Percentiles rank a stretch among this genome's conserved stretches.
phyloP scores from a whole-genome alignment of 208 protist species.

The Crithidia sp. region DNA sequence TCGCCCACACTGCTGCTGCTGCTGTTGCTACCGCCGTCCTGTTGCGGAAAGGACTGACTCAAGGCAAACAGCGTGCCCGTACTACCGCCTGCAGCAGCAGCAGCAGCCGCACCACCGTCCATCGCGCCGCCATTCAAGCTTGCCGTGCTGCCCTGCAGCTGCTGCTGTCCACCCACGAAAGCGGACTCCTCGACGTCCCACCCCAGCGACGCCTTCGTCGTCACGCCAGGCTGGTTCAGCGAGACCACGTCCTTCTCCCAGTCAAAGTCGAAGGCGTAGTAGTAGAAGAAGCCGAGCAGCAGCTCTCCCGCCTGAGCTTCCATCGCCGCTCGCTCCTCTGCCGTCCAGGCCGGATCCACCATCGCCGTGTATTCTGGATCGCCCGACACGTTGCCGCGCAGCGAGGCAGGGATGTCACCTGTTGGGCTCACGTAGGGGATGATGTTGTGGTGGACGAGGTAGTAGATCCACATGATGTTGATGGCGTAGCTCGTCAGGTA shows the following conservation, averaged over 20 bases:
- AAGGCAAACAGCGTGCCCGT: background rate
- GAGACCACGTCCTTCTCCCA: conserved; percentile 89
- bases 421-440: conserved; percentile 85
- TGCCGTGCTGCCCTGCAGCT: too few relatives aligned
- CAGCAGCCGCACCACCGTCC: background rate
- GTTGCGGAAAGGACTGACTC: background rate
- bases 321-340: conserved; percentile 37
- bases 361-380: conserved; percentile 72
- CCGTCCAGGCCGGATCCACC: conserved; percentile 36
- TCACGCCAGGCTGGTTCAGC: conserved; percentile 77
- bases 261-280: conserved; percentile 91
- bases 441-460: conserved; percentile 76
- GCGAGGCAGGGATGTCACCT: conserved; percentile 61
- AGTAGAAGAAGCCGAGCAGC: conserved; percentile 91
- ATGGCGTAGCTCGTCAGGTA: conserved; percentile 92
- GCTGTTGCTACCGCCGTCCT: background rate
- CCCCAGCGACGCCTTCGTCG: conserved; percentile 77
- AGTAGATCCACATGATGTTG: conserved; percentile 94
- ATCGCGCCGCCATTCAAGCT: background rate
- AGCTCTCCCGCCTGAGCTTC: conserved; percentile 70
- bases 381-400: conserved; percentile 39
- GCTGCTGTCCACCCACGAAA: background rate
- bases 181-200: conserved; percentile 79
- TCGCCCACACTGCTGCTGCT: conserved; percentile 6
- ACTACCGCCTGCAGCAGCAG: background rate